Evolutionary conservation across 2,329 filamentous ascomycete species (phyloP), one percentile per base, ranked within the genome.

Genomic region (Aspergillus vadensis): DNA sequence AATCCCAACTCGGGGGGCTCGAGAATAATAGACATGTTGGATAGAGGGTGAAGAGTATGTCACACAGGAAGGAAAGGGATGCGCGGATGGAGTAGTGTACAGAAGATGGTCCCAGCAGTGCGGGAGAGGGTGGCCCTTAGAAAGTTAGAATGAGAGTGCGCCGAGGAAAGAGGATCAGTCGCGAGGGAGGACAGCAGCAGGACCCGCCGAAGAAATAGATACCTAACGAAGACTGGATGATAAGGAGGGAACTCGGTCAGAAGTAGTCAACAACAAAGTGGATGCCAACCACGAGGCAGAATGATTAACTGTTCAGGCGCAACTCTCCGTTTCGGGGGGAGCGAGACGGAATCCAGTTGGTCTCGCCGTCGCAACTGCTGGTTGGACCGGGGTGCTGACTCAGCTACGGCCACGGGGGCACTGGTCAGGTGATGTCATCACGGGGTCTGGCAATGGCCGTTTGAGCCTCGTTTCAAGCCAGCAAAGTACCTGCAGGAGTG

Each of bases 1-100:
- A 99, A 99, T 81, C 88, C 91, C 76, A 99, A 88, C 85, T 98
- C 95, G 69, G 86, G 79, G 62, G 94, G 95, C 72, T 95, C 89
- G 75, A 99, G 91, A 72, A 97, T 91, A 81, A 99, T 90, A 71
- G 94, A 96, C 95, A 98, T 98, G 80, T 73, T 85, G 69, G 67
- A 63, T 67, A 62, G 60, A 59, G 59, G 48, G 50, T 19, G 57
- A 57, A 50, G 38, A 60, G 65, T 61, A 55, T 39, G 32, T n/a
- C 63, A 61, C 32, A 62, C 65, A 68, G 57, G 61, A 58, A 61
- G 55, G 43, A 59, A 59, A 57, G 49, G 54, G 51, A 44, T 48
- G 58, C 54, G 55, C 49, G 43, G 56, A 39, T 39, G 53, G 25
- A 36, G 21, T 57, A 55, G 48, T 50, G 62, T 61, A 59, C 55